Evolutionary conservation across 192 early-diverging fungal genomes (phyloP).

Genomic region (Rhizophagus sp.): DNA sequence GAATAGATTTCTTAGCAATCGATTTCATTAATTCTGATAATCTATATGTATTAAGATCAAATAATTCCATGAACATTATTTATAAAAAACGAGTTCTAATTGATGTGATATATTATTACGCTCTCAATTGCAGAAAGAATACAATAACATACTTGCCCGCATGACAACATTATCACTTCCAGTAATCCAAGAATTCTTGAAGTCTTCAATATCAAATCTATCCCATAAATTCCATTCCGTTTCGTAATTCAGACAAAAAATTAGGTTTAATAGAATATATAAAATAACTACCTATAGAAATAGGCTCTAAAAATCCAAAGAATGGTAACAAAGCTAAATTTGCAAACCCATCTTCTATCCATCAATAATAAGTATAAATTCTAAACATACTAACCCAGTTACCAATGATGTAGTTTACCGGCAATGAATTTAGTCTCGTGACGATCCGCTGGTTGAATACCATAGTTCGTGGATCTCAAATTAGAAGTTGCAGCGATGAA

Average conservation of each 20-base stretch:
- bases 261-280: background rate
- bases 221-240: conserved; percentile 93
- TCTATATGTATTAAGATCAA: conserved; percentile 37
- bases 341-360: conserved; percentile 94
- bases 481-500: conserved; percentile 97
- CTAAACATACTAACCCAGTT: conserved; percentile 93
- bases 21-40: conserved; percentile 73
- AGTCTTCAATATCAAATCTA: conserved; percentile 82
- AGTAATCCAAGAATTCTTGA: conserved; percentile 86
- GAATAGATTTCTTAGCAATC: conserved; percentile 86
- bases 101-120: conserved; percentile 62
- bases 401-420: conserved; percentile 89
- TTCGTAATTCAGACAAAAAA: conserved; percentile 47
- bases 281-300: conserved; percentile 64
- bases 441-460: conserved; percentile 46
- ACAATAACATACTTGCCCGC: conserved; percentile 54
- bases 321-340: conserved; percentile 93
- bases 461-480: conserved; percentile 84
- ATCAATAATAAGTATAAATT: conserved; percentile 87
- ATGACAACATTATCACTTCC: conserved; percentile 91
- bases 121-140: conserved; percentile 55
- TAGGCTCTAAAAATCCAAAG: conserved; percentile 98
- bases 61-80: background rate
- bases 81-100: background rate
- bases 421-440: conserved; percentile 88